Percentiles rank a stretch among this genome's conserved stretches.
Conservation (phyloP, 176 grass and related monocot species). For the Olyra latifolia region DNA sequence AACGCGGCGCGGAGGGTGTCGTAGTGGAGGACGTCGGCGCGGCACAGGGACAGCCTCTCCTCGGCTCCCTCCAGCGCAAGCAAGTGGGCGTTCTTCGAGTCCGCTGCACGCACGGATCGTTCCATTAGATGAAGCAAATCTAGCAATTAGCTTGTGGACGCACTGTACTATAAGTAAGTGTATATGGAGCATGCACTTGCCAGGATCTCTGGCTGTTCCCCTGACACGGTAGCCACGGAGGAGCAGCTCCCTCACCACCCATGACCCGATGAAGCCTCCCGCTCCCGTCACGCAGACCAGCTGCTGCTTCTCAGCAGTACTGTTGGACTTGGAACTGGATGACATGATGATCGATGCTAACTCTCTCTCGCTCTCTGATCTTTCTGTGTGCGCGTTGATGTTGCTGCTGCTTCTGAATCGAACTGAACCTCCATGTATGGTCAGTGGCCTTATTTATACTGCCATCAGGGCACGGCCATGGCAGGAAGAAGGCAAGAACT, state of each 20-base stretch:
- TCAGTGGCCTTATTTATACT: conserved; percentile 8
- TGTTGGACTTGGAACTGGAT: background rate
- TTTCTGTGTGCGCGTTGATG: background rate
- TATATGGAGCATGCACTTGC: too few relatives aligned
- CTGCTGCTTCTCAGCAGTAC: background rate
- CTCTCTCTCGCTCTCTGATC: background rate
- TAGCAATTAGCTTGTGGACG: too few relatives aligned
- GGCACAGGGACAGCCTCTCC: conserved; percentile 44
- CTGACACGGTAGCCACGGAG: conserved; percentile 45
- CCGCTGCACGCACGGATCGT: background rate
- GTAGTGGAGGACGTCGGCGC: conserved; percentile 42
- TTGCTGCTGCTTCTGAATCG: background rate
- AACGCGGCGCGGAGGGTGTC: conserved; percentile 31
- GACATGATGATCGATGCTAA: conserved; percentile 1
- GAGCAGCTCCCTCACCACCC: conserved; percentile 57
- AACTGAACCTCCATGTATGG: background rate
- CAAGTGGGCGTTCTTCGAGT: conserved; percentile 50
- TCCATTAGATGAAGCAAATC: background rate
- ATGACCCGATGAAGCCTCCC: conserved; percentile 50
- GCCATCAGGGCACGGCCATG: background rate
- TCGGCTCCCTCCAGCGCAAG: conserved; percentile 18
- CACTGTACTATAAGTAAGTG: too few relatives aligned
- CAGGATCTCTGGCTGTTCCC: conserved; percentile 48
- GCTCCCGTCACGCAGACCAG: conserved; percentile 55
- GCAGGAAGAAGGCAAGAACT: background rate